phyloP scores from a whole-genome alignment of 305 asterid species.

The Rubia tinctorum region DNA sequence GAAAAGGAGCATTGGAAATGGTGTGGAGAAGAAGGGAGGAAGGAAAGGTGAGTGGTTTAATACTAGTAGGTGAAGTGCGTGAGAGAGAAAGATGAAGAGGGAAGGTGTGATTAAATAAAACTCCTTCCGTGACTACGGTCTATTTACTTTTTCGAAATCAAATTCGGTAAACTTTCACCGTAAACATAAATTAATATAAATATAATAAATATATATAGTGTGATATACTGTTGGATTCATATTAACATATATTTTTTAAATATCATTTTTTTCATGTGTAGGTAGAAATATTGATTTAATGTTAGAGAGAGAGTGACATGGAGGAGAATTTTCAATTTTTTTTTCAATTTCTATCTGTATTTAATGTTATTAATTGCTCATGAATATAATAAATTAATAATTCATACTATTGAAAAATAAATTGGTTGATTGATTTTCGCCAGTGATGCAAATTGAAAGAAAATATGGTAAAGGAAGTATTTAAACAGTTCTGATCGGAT shows the following conservation, averaged over 20 bases:
- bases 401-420: background rate
- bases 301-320: background rate
- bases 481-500: background rate
- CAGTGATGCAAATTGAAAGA: background rate
- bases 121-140: too few relatives aligned
- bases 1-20: constrained; percentile 20
- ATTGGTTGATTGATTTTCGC: background rate
- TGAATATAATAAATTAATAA: background rate
- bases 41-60: constrained; percentile 2
- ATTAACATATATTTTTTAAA: too few relatives aligned
- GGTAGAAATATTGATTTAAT: too few relatives aligned
- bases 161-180: too few relatives aligned
- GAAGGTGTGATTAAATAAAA: constrained; percentile 1
- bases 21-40: constrained; percentile 2
- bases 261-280: too few relatives aligned
- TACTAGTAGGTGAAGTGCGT: constrained; percentile 10
- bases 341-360: background rate
- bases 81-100: constrained; percentile 15
- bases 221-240: too few relatives aligned
- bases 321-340: background rate
- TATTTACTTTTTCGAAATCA: too few relatives aligned
- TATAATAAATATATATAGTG: too few relatives aligned
- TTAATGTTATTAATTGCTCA: background rate
- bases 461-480: background rate
- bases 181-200: too few relatives aligned